Conservation (phyloP, 306 rosid genomes). For the Vigna radiata region DNA sequence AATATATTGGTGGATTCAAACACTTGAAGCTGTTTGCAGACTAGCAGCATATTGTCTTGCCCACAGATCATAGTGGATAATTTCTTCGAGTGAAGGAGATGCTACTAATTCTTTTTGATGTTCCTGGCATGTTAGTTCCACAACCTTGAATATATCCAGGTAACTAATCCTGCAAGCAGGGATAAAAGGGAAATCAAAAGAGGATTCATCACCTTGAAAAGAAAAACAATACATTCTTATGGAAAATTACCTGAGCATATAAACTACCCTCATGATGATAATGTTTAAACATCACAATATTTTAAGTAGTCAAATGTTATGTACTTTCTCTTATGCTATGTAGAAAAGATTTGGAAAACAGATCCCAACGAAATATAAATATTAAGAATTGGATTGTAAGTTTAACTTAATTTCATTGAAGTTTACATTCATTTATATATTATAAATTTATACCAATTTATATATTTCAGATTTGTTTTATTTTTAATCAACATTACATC, state of each 20-base stretch:
- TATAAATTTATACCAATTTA: too few relatives aligned
- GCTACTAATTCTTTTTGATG: slow-evolving; percentile 66
- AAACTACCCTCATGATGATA: too few relatives aligned
- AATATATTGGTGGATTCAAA: slow-evolving; percentile 41
- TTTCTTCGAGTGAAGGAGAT: slow-evolving; percentile 89
- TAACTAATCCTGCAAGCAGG: slow-evolving; percentile 69
- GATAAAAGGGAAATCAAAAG: background rate
- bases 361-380: too few relatives aligned
- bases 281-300: background rate
- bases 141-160: slow-evolving; percentile 86
- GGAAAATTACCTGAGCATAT: too few relatives aligned
- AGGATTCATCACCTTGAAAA: background rate
- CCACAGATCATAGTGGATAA: slow-evolving; percentile 83
- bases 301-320: background rate
- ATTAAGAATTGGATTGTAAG: too few relatives aligned
- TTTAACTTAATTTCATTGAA: too few relatives aligned
- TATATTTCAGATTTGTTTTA: too few relatives aligned
- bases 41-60: slow-evolving; percentile 77
- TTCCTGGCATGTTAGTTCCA: slow-evolving; percentile 78
- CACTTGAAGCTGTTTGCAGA: slow-evolving; percentile 54
- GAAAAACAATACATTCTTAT: background rate
- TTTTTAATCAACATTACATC: too few relatives aligned
- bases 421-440: too few relatives aligned
- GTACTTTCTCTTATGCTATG: background rate
- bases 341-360: background rate